Evolutionary conservation across 345 rosid species (phyloP).

Genomic region (Eucalyptus paniculata): DNA sequence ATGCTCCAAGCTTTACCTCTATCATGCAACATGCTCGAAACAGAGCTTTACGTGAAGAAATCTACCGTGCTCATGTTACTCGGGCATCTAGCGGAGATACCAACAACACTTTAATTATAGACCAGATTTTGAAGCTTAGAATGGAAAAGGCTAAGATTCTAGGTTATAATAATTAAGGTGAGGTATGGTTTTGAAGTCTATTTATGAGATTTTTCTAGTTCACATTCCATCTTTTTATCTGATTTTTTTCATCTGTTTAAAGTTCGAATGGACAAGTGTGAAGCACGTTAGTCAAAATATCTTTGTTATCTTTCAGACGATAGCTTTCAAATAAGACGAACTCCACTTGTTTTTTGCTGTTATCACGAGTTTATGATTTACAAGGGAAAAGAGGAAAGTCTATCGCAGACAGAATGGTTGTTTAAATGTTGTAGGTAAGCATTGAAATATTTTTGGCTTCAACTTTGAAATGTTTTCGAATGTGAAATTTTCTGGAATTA

Average conservation of each 20-base stretch:
- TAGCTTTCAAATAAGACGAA: not conserved
- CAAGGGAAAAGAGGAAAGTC: not conserved
- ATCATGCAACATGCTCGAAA: constrained; percentile 82
- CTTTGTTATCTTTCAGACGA: not conserved
- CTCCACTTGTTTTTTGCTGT: not conserved
- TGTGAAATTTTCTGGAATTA: not conserved
- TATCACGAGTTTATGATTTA: not conserved
- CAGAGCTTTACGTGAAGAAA: constrained; percentile 75
- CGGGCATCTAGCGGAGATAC: constrained; percentile 74
- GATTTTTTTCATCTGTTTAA: not conserved
- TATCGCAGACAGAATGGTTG: not conserved
- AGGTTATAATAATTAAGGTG: constrained; percentile 60
- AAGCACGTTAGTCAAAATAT: not conserved
- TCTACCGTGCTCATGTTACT: constrained; percentile 50
- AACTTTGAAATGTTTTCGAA: not conserved
- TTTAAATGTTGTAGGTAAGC: not conserved
- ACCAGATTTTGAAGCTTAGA: constrained; percentile 66
- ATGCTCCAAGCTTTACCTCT: constrained; percentile 65
- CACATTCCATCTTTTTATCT: not conserved
- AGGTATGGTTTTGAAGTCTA: constrained; percentile 26
- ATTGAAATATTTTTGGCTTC: not conserved
- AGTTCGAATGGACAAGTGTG: not conserved
- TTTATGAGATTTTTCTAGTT: not conserved
- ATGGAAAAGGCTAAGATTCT: constrained; percentile 72
- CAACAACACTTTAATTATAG: constrained; percentile 57